These are phyloP conservation scores for Clarireedia hainanense DNA, from an alignment of 2,329 filamentous ascomycete genomes.

Conservation along the genomic window DNA sequence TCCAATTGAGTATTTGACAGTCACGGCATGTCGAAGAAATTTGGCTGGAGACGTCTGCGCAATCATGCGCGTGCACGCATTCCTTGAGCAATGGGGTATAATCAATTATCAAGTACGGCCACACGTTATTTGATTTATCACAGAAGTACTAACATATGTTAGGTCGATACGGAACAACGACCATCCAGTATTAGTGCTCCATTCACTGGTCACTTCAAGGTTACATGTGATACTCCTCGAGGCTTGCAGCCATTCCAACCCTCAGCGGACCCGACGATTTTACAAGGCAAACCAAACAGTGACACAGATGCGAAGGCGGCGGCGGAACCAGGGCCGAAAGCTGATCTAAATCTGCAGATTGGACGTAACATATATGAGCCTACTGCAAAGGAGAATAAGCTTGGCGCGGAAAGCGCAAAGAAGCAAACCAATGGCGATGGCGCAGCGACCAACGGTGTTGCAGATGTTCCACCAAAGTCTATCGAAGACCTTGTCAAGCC, in stretches of 20 bases:
- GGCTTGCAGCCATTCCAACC: slow-evolving; percentile 95
- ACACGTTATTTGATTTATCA: neutral
- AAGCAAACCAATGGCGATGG: slow-evolving; percentile 70
- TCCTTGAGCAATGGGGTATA: slow-evolving; percentile 96
- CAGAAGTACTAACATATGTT: slow-evolving; percentile 13
- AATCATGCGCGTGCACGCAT: slow-evolving; percentile 97
- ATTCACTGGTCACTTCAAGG: slow-evolving; percentile 94
- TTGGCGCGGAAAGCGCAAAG: slow-evolving; percentile 56
- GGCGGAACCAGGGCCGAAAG: slow-evolving; percentile 58
- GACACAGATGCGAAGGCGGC: slow-evolving; percentile 47
- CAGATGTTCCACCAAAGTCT: slow-evolving; percentile 32
- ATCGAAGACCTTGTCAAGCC: slow-evolving; percentile 57
- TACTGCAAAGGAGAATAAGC: slow-evolving; percentile 66
- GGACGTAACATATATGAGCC: slow-evolving; percentile 92
- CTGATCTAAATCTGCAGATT: slow-evolving; percentile 84
- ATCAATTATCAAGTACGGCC: slow-evolving; percentile 89
- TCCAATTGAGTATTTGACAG: slow-evolving; percentile 90
- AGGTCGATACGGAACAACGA: slow-evolving; percentile 94
- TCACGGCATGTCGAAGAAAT: slow-evolving; percentile 91
- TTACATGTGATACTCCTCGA: slow-evolving; percentile 90
- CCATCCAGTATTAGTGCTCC: slow-evolving; percentile 93
- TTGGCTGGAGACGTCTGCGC: slow-evolving; percentile 95
- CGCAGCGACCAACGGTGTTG: slow-evolving; percentile 55
- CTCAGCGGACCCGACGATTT: slow-evolving; percentile 62
- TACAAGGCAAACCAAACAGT: slow-evolving; percentile 50